Base-by-base conservation (phyloP, 768 basidiomycete genomes). In the Fomitopsis pulvina region DNA sequence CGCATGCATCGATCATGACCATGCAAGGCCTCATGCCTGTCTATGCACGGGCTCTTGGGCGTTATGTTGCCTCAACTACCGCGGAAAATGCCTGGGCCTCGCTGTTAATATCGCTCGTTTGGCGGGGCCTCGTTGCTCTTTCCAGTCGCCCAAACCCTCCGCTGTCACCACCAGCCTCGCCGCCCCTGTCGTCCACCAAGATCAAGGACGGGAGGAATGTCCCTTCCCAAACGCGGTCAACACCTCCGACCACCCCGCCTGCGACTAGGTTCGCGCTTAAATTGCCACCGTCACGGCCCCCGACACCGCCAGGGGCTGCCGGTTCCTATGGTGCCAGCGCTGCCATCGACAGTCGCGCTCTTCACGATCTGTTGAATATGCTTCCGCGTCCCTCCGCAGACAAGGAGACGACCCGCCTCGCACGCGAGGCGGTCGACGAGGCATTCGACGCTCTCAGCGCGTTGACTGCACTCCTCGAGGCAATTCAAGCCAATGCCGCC, bases 381-480 rank as follows among this genome's bases (percentile, higher is more conserved):
- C 70, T 91, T 29, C 85, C 88, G 20, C 76, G 79, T 8, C 87
- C 89, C 27, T 60, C 55, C 12, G 66, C 66, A n/a, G 73, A 73
- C 43, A 75, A 71, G 26, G 71, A 71, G 52, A 61, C 67, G 9
- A 74, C 76, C 9, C 70, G 69, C 22, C 64, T 87, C 8, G 88
- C 89, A n/a, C 73, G 75, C 34, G 88, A 92, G 62, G 89, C 86
- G 4, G 87, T 91, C 9, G 82, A 85, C 47, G 88, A 90, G 59
- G 89, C 85, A 1, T 81, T 85, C 56, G 77, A 76, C 48, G 83
- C 80, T 14, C 67, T 91, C 24, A 68, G 72, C 56, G 75, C 79
- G 20, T 65, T 91, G 16, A 68, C 70, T 14, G 68, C 72, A 9
- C 71, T 89, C 24, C 68, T 89, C 12, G 82, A 84, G 51, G 71